Base-by-base conservation (phyloP, 768 basidiomycete genomes). In the Collybia nuda region DNA sequence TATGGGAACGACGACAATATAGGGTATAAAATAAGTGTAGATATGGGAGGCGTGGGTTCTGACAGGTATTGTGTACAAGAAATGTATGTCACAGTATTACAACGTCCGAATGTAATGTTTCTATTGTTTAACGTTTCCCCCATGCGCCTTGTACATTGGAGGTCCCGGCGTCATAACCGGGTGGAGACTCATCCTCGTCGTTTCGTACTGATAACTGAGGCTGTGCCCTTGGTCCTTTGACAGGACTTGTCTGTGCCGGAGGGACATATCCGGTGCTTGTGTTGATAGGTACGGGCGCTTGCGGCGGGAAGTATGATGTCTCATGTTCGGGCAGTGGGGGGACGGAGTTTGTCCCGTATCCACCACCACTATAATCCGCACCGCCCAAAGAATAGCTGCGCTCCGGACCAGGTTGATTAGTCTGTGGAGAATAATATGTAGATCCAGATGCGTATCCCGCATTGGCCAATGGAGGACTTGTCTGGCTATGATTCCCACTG, bases 361-460 rank as follows among this genome's bases (percentile, higher is more conserved):
- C 54, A 22, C 57, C 28, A 24, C 77, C 81, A 49, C 42, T 7
- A 18, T 88, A 87, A 6, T 78, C 76, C 47, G 75, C 75, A 17
- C 81, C 83, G 5, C 80, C 79, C 24, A 80, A 71, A 6, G 81
- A 76, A 62, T 87, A 83, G 48, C 68, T 75, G n/a, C 75, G 78
- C 26, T 81, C 76, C 22, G 50, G 56, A 35, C 55, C 48, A 23
- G 56, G 61, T 18, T 59, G 59, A 29, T 58, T 52, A 14, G 59
- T 61, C 4, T 61, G 52, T 24, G 57, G 41, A 29, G 55, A 58
- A 58, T 67, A 58, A 52, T 67, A 58, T 11, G 57, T 55, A n/a
- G 53, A 38, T 72, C 22, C 65, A 57, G 53, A 62, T 56, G 53
- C 62, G 41, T 58, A 54, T n/a, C 26, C 43, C 22, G 55, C 32